phyloP scores from a whole-genome alignment of 768 basidiomycete genomes.

The Termitomyces sp. region DNA sequence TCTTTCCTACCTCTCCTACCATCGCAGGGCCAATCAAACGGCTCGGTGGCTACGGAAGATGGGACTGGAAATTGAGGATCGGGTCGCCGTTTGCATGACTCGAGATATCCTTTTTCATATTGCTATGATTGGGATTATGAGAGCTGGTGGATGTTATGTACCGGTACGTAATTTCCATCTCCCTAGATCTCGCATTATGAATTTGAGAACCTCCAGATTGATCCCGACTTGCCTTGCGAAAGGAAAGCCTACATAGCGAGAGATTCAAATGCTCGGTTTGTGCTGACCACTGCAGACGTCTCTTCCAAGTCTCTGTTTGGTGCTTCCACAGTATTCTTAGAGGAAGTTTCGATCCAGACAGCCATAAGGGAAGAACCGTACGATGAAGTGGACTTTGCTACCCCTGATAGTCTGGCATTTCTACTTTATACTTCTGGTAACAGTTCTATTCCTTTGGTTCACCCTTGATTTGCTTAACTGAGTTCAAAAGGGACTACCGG shows the following conservation, averaged over 20 bases:
- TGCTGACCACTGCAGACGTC: conserved; percentile 25
- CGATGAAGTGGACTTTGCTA: conserved; percentile 22
- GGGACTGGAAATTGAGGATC: conserved; percentile 31
- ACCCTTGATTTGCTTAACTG: background rate
- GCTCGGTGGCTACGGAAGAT: conserved; percentile 33
- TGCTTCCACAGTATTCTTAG: conserved; percentile 17
- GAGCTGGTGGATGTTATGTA: conserved; percentile 47
- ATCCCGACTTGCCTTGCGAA: conserved; percentile 42
- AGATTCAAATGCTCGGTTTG: conserved; percentile 35
- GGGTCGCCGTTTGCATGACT: conserved; percentile 39
- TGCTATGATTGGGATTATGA: conserved; percentile 36
- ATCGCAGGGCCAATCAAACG: conserved; percentile 30
- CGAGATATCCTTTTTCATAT: conserved; percentile 36
- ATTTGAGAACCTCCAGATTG: conserved; percentile 30
- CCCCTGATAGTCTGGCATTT: conserved; percentile 30
- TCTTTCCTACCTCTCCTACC: conserved; percentile 30
- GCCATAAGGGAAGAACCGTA: conserved; percentile 22
- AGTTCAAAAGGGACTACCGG: conserved; percentile 39
- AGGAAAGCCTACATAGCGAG: conserved; percentile 38
- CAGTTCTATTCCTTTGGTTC: background rate
- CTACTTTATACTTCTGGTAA: conserved; percentile 47
- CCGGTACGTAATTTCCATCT: conserved; percentile 27
- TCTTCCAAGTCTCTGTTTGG: conserved; percentile 19
- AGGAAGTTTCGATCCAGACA: conserved; percentile 16
- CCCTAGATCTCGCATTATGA: background rate